Evolutionary conservation across 2,329 filamentous ascomycete genomes (phyloP).

Genomic region (Neonectria ditissima): DNA sequence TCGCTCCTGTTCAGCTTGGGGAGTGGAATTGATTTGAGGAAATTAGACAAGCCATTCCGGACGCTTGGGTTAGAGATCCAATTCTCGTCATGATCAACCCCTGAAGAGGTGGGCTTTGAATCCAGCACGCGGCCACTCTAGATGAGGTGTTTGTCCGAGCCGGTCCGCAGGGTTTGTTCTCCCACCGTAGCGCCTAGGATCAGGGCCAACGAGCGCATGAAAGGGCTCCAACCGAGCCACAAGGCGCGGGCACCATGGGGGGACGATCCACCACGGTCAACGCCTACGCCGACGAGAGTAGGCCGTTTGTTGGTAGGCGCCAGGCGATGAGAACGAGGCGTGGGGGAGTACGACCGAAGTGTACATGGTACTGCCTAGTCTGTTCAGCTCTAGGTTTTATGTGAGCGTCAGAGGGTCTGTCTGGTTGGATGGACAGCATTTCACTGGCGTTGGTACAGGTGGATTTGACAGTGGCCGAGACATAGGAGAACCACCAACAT

Average conservation of each 20-base stretch:
- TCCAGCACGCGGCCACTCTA: background rate
- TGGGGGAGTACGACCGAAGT: slow-evolving; percentile 11
- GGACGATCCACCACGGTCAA: slow-evolving; percentile 26
- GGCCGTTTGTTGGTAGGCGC: slow-evolving; percentile 1
- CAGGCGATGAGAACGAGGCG: slow-evolving; percentile 8
- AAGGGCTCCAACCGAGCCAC: slow-evolving; percentile 11
- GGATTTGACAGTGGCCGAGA: slow-evolving; percentile 9
- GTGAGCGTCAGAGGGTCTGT: slow-evolving; percentile 9
- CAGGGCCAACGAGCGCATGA: slow-evolving; percentile 20
- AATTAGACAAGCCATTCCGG: slow-evolving; percentile 80
- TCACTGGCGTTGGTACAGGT: slow-evolving; percentile 6
- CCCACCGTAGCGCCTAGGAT: slow-evolving; percentile 16
- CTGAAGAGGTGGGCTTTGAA: background rate
- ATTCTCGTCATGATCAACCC: slow-evolving; percentile 75
- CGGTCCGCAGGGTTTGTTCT: slow-evolving; percentile 17
- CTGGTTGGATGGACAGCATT: slow-evolving; percentile 9
- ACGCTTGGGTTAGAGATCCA: slow-evolving; percentile 83
- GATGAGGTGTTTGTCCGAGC: slow-evolving; percentile 14
- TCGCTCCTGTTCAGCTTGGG: slow-evolving; percentile 93
- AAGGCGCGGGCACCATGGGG: slow-evolving; percentile 15
- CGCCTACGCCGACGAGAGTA: slow-evolving; percentile 20
- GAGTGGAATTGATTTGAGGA: slow-evolving; percentile 83
- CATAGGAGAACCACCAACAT: background rate
- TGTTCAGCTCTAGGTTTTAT: background rate
- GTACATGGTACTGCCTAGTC: background rate